Percentiles rank a stretch among this genome's conserved stretches.
Conservation (phyloP, 2,329 filamentous ascomycete species). For the Xylaria multiplex region DNA sequence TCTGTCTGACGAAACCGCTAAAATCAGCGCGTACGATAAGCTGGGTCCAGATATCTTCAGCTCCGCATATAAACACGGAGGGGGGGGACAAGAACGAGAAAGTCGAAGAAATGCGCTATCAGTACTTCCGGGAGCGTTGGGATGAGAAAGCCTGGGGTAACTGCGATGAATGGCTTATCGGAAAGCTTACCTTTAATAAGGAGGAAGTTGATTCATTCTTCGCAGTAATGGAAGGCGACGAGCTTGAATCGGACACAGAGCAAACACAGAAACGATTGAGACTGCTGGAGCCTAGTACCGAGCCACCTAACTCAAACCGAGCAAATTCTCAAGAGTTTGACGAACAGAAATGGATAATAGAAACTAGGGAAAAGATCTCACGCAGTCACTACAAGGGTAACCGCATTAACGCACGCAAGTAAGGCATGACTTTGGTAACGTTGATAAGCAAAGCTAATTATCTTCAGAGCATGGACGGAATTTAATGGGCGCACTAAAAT, state of each 20-base stretch:
- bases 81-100: conserved; percentile 28
- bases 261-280: background rate
- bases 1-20: conserved; percentile 13
- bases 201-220: conserved; percentile 60
- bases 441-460: conserved; percentile 31
- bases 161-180: conserved; percentile 63
- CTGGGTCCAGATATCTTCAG: conserved; percentile 42
- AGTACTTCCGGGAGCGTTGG: conserved; percentile 44
- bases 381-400: conserved; percentile 34
- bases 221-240: conserved; percentile 14
- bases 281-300: conserved; percentile 9
- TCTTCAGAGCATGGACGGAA: conserved; percentile 62
- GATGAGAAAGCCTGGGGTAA: conserved; percentile 47
- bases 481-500: conserved; percentile 71
- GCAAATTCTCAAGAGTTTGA: conserved; percentile 29
- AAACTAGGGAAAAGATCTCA: conserved; percentile 27
- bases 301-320: conserved; percentile 26
- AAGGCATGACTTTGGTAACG: conserved; percentile 4
- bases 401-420: conserved; percentile 42
- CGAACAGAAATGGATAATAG: conserved; percentile 15
- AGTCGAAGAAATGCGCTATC: conserved; percentile 44
- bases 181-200: conserved; percentile 71
- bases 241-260: conserved; percentile 23
- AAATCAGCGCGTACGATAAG: conserved; percentile 30
- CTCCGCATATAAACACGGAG: conserved; percentile 36